phyloP scores from a whole-genome alignment of 495 filamentous ascomycete species.

The Daldinia decipiens region DNA sequence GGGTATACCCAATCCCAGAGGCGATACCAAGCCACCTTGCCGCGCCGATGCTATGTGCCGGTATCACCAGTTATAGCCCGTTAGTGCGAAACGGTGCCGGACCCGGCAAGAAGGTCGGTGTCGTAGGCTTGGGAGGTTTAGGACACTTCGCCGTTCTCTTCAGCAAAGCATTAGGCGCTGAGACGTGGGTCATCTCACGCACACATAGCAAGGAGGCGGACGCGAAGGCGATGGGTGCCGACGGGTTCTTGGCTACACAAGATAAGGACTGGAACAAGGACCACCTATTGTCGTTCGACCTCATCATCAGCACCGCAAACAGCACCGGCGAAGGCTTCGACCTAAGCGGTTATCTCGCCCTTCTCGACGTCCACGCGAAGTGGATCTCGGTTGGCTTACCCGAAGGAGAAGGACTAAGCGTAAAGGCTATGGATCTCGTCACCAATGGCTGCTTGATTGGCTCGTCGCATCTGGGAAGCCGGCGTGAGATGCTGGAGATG shows the following conservation, averaged over 20 bases:
- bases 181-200: conserved; percentile 76
- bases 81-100: conserved; percentile 78
- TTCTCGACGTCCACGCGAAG: conserved; percentile 83
- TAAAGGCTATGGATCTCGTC: conserved; percentile 81
- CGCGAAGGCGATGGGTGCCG: conserved; percentile 73
- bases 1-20: conserved; percentile 82
- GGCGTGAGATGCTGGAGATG: conserved; percentile 85
- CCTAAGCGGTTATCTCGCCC: conserved; percentile 74
- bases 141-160: conserved; percentile 79
- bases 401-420: conserved; percentile 76
- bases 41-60: conserved; percentile 88
- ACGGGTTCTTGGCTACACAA: conserved; percentile 74
- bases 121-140: conserved; percentile 76
- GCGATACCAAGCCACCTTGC: conserved; percentile 70
- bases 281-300: conserved; percentile 65
- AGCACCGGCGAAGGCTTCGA: conserved; percentile 62
- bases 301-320: conserved; percentile 69
- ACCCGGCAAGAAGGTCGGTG: conserved; percentile 82
- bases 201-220: conserved; percentile 75
- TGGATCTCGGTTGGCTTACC: conserved; percentile 88
- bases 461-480: conserved; percentile 82
- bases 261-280: conserved; percentile 72
- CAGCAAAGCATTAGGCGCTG: conserved; percentile 75
- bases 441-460: conserved; percentile 82
- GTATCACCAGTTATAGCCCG: conserved; percentile 82